These are phyloP conservation scores for Straminergon stramineum DNA, from an alignment of 225 moss, liverwort and hornwort species.

Conservation along the genomic window DNA sequence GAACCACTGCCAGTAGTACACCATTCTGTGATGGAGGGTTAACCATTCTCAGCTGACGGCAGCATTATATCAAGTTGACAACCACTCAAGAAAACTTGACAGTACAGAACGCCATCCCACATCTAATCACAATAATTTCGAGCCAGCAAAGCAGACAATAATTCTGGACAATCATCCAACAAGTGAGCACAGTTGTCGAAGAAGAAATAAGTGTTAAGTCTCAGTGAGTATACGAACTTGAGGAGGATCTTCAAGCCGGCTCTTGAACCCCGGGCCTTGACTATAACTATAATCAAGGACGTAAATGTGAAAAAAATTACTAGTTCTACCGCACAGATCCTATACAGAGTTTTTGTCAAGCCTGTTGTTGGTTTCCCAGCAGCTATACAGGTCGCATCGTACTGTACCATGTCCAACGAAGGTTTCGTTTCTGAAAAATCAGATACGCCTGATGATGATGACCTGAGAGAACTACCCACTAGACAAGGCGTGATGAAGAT, in stretches of 20 bases:
- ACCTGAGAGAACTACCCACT: background rate
- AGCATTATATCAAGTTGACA: background rate
- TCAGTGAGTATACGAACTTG: conserved; percentile 27
- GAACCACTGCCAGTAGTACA: background rate
- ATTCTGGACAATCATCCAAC: conserved; percentile 1
- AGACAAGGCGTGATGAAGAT: conserved; percentile 9
- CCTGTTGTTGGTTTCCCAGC: background rate
- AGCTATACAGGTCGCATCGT: conserved; percentile 19
- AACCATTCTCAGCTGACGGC: background rate
- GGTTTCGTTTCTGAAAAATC: background rate
- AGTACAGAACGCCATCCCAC: background rate
- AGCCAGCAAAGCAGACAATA: background rate
- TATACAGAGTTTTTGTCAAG: conserved; percentile 30
- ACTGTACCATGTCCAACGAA: conserved; percentile 5
- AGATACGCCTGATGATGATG: background rate
- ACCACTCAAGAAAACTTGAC: background rate
- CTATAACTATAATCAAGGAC: conserved; percentile 30
- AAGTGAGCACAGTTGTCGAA: background rate
- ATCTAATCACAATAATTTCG: background rate
- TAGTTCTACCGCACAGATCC: conserved; percentile 23
- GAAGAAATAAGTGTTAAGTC: conserved; percentile 11
- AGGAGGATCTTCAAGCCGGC: conserved; percentile 46
- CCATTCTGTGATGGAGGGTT: background rate
- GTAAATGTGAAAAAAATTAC: conserved; percentile 7
- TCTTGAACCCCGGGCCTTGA: conserved; percentile 25